Evolutionary conservation across 2,329 filamentous ascomycete genomes (phyloP), one percentile per base, ranked within the genome.

Genomic region (Canariomyces notabilis): DNA sequence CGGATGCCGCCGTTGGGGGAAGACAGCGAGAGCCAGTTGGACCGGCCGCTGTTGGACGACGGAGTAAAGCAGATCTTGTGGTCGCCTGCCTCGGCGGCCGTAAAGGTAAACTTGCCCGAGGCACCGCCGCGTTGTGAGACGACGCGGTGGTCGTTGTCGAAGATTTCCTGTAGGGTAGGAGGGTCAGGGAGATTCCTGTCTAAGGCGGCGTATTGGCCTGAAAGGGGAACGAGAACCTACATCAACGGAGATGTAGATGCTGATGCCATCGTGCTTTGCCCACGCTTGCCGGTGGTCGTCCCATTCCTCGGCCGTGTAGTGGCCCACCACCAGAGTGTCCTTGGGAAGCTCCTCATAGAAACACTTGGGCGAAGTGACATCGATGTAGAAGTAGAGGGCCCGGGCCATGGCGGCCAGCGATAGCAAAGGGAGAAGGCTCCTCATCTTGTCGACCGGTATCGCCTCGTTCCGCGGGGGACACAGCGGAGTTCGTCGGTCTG

Each of bases 271-370:
- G 65, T 93, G 87, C 62, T 84, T 75, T 43, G 75, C 69, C 80
- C 88, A 97, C 42, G 71, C 65, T 57, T 80, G 78, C 47, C 74
- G 70, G 57, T 82, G 72, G 48, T 87, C 79, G 67, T 93, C 83
- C 73, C 81, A 93, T 67, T 94, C 86, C 68, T 93, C 85, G 41
- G 89, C 88, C 45, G 77, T 81, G 75, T 90, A 98, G 70, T 93
- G 85, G 58, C 93, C 93, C 49, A 96, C 90, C 46, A 98, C 91
- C 48, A 98, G 74, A 12, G 93, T 97, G 68, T 95, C 91, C 75
- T 97, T 96, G 56, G 93, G 90, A 49, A 98, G 79, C 69, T 97
- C 91, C 73, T 98, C 93, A 72, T 87, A 95, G 81, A 98, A 98
- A 72, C 93, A 98, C 73, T 94, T 96, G 57, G 88, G 85, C 55